phyloP scores from a whole-genome alignment of 2,329 filamentous ascomycete genomes.

The Microdochium paspali region DNA sequence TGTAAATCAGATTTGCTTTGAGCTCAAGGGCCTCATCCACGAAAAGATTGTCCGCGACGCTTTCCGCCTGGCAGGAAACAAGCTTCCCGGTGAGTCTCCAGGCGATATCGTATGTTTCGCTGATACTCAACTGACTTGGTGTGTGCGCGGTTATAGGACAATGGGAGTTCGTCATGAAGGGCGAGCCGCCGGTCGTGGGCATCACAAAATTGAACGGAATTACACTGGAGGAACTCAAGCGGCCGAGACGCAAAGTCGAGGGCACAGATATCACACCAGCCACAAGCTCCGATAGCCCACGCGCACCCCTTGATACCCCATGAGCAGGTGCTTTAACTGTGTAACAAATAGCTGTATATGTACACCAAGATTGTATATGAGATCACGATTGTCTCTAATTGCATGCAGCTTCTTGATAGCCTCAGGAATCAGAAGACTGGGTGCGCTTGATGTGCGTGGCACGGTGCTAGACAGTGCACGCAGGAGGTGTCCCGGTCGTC shows the following conservation, averaged over 20 bases:
- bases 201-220: slow-evolving; percentile 84
- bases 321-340: slow-evolving; percentile 2
- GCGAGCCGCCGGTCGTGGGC: slow-evolving; percentile 81
- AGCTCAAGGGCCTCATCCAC: slow-evolving; percentile 85
- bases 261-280: slow-evolving; percentile 20
- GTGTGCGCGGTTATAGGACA: slow-evolving; percentile 43
- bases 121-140: no score
- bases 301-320: slow-evolving; percentile 12
- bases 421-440: no score
- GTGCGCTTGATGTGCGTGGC: no score
- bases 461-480: no score
- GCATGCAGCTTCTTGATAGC: no score
- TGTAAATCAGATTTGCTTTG: slow-evolving; percentile 86
- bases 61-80: slow-evolving; percentile 87
- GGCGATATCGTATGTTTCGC: no score
- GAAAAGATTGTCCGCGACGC: slow-evolving; percentile 92
- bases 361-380: not conserved
- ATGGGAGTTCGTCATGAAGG: slow-evolving; percentile 92
- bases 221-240: slow-evolving; percentile 75
- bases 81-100: slow-evolving; percentile 69
- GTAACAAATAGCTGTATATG: not conserved
- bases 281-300: slow-evolving; percentile 6
- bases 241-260: slow-evolving; percentile 60
- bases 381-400: no score
- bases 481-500: no score